Evolutionary conservation across 371 early-diverging fungal species (phyloP), one percentile per base, ranked within the genome.

Genomic region (Mucor irregularis): DNA sequence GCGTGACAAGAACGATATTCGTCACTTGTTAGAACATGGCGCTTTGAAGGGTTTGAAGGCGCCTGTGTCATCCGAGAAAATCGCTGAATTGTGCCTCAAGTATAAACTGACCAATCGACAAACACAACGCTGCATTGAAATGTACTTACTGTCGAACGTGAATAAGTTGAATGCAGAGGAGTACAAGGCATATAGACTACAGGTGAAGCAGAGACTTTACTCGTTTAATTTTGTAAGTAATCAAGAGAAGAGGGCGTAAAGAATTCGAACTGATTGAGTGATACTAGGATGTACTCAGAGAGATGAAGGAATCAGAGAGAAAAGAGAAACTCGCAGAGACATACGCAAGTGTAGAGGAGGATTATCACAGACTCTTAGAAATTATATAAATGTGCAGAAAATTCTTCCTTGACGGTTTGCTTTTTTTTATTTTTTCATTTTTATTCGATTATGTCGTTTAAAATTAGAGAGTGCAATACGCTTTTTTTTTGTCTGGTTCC

Each of bases 1-100:
- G 78, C 80, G 97, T 6, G 95, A 95, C 54, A 80, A 84, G 59
- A 85, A 84, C 59, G 97, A 96, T 59, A 65, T 93, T 70, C 79
- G 81, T 33, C 71, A 71, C 25, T 64, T 96, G 50, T 56, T 81
- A 5, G 65, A 73, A 4, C 69, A 77, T n/a, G 62, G 76, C 3
- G 87, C 83, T 3, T 85, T 91, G 47, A 78, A 82, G 31, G 78
- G 74, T 4, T 44, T 92, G 8, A 55, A 68, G 22, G 81, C 84
- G 8, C 91, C 92, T 19, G 64, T 90, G 25, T 31, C 69, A 16
- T 40, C 62, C 5, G 73, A 72, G 5, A 61, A 52, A 25, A 64
- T 89, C 29, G 65, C 76, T 9, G 61, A 66, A 26, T 46, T 87
- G 11, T 69, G 76, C 13, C 59, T 66, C 48, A 65, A 76, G 43